Evolutionary conservation across 345 rosid genomes (phyloP), one percentile per base, ranked within the genome.

Genomic region (Anacardium occidentale): DNA sequence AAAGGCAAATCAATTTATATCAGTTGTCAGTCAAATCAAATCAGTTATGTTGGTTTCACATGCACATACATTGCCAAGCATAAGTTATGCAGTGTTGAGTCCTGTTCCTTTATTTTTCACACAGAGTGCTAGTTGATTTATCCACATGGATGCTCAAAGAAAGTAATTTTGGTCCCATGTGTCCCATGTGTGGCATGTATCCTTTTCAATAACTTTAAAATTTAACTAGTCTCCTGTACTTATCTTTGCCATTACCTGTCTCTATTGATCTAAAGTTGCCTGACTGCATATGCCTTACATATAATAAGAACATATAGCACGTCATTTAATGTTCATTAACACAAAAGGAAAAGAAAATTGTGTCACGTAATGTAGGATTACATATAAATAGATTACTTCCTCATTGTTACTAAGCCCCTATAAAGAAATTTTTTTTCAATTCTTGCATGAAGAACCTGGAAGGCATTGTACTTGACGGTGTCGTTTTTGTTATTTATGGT

Each of bases 91-190:
- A 5, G 10, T n/a, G 13, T n/a, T 29, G 14, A n/a, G 47, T 48
- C 26, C 29, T 17, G n/a, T 45, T 21, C 37, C 10, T 22, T 20
- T 42, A 42, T n/a, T 67, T 57, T 56, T 34, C 50, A 7, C 60
- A 5, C 24, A 2, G 54, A 2, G 26, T 53, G 42, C 61, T 22
- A 20, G 45, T 52, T 34, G n/a, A 52, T 32, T 22, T 26, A 53
- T n/a, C 47, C 1, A 32, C 10, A 13, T 29, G 4, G n/a, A 53
- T 32, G 2, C 47, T 68, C 26, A 13, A 21, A 48, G 42, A 25
- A 56, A 40, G 42, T 56, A 58, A 57, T 15, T 69, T 61, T 60
- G 66, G 12, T 18, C 47, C 10, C 66, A 70, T 59, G n/a, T 29
- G 12, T 18, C 47, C 10, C 66, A 70, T 59, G n/a, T 29, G 32